Base-by-base conservation (phyloP, 371 early-diverging fungal species). In the Mucor indicus region DNA sequence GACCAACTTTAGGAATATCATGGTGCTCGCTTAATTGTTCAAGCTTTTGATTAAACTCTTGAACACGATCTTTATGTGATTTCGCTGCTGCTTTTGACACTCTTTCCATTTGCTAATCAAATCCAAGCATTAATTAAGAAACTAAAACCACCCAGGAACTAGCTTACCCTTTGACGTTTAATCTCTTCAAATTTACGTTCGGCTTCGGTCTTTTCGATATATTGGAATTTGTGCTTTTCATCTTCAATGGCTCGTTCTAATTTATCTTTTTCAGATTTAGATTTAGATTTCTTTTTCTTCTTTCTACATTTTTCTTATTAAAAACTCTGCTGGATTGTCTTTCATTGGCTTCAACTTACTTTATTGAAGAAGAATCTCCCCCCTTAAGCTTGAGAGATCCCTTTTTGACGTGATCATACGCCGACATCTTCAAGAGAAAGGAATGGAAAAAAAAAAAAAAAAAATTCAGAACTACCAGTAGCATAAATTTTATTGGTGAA, bases 1-100 rank as follows among this genome's bases (percentile, higher is more conserved):
- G 83, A 47, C 81, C 81, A 38, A 84, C 85, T 53, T 85, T 85
- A 46, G 85, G 85, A 64, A 85, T 82, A 49, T 85, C 85, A 53
- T 83, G 79, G 60, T 85, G 85, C 57, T 85, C 85, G 23, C 83
- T 83, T 50, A 85, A 71, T 23, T 80, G 69, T 47, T 83, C 85
- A 6, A 82, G 57, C 37, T 81, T 80, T 25, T 74, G 63, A 43
- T 85, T 83, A 31, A 85, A 72, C 44, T 83, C 84, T 33, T 76
- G 62, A 12, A 84, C 81, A 43, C 72, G 71, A 45, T 84, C 84
- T 53, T 80, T 81, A 62, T 84, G 84, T 12, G 82, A 81, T 61
- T 75, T 80, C 20, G 62, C 51, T 2, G 84, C 84, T 22, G 77
- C 69, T 46, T 82, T 79, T 13, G 67, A 55, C 4, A 80, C 75